Percentiles rank a stretch among this genome's conserved stretches.
Evolutionary conservation across 306 rosid genomes (phyloP).

Genomic region (Acacia crassicarpa): DNA sequence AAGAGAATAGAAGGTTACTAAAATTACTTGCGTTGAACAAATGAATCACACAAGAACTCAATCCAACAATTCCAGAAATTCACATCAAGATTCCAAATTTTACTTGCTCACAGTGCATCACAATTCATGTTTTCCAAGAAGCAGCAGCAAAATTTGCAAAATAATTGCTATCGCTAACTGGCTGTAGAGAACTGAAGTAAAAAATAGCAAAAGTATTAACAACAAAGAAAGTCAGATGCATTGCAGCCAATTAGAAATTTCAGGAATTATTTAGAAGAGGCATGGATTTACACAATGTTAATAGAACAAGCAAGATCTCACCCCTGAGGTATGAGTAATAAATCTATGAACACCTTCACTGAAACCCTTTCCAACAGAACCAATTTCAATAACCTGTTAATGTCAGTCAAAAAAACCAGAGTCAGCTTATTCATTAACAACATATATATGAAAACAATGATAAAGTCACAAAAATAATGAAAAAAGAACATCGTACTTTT

Average conservation of each 20-base stretch:
- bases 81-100: not conserved
- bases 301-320: constrained; percentile 43
- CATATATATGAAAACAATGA: not conserved
- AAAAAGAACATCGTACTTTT: not conserved
- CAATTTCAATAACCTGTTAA: constrained; percentile 73
- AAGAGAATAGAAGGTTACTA: not conserved
- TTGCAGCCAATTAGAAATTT: not conserved
- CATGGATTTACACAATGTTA: constrained; percentile 9
- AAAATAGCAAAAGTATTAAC: not conserved
- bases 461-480: not conserved
- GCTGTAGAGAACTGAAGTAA: not conserved
- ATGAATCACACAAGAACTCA: not conserved
- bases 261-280: constrained; percentile 3
- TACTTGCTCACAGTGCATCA: not conserved
- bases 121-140: not conserved
- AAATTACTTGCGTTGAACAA: not conserved
- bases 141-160: not conserved
- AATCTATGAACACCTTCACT: constrained; percentile 54
- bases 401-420: constrained; percentile 22
- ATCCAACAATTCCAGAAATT: not conserved
- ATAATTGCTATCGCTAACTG: not conserved
- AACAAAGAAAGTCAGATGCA: constrained; percentile 17
- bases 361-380: constrained; percentile 83
- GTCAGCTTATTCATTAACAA: constrained; percentile 28
- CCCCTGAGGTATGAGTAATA: constrained; percentile 76